Percentiles rank a stretch among this genome's conserved stretches.
phyloP scores from a whole-genome alignment of 108 stramenopile genomes.

The Cyclotella sp. region DNA sequence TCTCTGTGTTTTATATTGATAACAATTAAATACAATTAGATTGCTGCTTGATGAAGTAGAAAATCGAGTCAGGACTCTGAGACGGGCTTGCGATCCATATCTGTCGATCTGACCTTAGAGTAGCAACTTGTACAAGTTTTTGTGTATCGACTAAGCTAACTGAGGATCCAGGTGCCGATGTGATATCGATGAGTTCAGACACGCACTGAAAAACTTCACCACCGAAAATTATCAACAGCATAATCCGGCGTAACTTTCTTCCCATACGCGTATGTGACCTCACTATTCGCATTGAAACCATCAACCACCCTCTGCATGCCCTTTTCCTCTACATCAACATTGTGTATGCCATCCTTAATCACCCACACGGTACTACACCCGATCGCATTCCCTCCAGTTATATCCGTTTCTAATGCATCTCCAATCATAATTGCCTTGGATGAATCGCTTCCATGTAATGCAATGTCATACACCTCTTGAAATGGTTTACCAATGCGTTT shows the following conservation, averaged over 20 bases:
- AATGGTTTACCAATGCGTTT: conserved; percentile 86
- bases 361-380: conserved; percentile 78
- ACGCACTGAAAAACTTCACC: conserved; percentile 10
- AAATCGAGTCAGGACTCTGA: too few relatives aligned
- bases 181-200: too few relatives aligned
- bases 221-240: conserved; percentile 47
- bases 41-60: too few relatives aligned
- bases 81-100: too few relatives aligned
- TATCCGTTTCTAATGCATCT: conserved; percentile 89
- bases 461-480: conserved; percentile 76
- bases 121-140: too few relatives aligned
- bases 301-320: conserved; percentile 53
- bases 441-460: conserved; percentile 36
- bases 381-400: conserved; percentile 60
- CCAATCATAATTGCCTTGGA: conserved; percentile 75
- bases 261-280: conserved; percentile 44
- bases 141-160: too few relatives aligned
- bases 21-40: too few relatives aligned
- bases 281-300: conserved; percentile 59
- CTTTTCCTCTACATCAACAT: conserved; percentile 45
- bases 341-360: conserved; percentile 73
- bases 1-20: too few relatives aligned
- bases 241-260: conserved; percentile 31
- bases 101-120: too few relatives aligned
- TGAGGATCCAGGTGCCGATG: too few relatives aligned